phyloP scores from a whole-genome alignment of 2,329 filamentous ascomycete species.

The Rhynchosporium secalis region DNA sequence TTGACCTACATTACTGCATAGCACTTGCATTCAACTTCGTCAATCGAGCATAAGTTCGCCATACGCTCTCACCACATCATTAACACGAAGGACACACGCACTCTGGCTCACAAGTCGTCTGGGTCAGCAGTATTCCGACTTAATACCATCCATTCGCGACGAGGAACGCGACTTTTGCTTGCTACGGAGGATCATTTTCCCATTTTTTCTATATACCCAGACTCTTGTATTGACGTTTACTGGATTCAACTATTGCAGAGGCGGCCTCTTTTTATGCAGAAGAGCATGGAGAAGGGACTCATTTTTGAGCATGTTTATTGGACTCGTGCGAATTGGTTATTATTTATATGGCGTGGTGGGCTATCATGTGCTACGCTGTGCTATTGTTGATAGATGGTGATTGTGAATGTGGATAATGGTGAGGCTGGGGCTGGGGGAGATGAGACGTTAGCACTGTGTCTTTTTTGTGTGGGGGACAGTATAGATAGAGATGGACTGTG shows the following conservation, averaged over 20 bases:
- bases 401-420: slow-evolving; percentile 18
- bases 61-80: slow-evolving; percentile 6
- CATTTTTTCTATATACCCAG: slow-evolving; percentile 38
- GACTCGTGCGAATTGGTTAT: slow-evolving; percentile 12
- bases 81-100: slow-evolving; percentile 17
- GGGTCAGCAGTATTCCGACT: slow-evolving; percentile 16
- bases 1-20: slow-evolving; percentile 34
- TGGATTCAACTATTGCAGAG: slow-evolving; percentile 20
- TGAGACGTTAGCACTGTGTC: slow-evolving; percentile 4
- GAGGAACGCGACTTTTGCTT: background rate
- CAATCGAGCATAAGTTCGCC: background rate
- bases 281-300: slow-evolving; percentile 3
- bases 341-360: slow-evolving; percentile 19
- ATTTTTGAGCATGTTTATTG: background rate
- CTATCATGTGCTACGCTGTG: background rate
- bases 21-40: slow-evolving; percentile 20
- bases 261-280: slow-evolving; percentile 12
- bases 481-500: slow-evolving; percentile 13
- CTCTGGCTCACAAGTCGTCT: slow-evolving; percentile 31
- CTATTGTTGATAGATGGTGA: background rate
- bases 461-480: background rate
- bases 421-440: background rate
- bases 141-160: slow-evolving; percentile 30
- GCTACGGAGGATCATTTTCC: slow-evolving; percentile 19
- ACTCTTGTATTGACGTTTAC: slow-evolving; percentile 34